These are phyloP conservation scores for Dipteronia sinensis DNA, from an alignment of 345 rosid species.

Conservation along the genomic window DNA sequence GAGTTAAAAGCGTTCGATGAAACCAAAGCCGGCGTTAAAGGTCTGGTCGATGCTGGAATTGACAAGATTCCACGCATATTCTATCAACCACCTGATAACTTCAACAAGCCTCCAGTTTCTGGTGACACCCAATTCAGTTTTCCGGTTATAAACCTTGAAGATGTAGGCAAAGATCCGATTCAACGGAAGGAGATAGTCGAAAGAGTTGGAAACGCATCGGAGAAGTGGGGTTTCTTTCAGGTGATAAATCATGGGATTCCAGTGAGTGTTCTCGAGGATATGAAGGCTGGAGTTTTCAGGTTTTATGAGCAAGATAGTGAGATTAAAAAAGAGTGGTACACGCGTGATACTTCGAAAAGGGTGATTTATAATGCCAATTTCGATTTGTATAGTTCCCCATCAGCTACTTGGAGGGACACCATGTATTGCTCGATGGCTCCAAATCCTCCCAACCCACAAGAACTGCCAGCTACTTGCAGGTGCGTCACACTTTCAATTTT, in stretches of 20 bases:
- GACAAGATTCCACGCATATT: constrained; percentile 38
- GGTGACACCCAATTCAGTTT: constrained; percentile 19
- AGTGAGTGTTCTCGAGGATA: constrained; percentile 23
- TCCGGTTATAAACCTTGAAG: constrained; percentile 45
- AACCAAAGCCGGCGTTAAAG: constrained; percentile 31
- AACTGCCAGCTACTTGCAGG: constrained; percentile 47
- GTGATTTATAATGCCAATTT: constrained; percentile 39
- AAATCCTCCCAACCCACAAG: constrained; percentile 36
- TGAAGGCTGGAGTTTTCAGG: constrained; percentile 23
- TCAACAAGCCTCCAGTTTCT: background rate
- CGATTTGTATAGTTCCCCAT: constrained; percentile 39
- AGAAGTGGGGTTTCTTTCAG: constrained; percentile 37
- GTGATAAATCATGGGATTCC: constrained; percentile 42
- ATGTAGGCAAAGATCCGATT: background rate
- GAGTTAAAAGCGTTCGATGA: constrained; percentile 31
- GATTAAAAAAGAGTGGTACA: constrained; percentile 25
- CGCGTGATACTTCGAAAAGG: constrained; percentile 19
- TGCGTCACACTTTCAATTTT: no score
- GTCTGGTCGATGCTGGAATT: constrained; percentile 24
- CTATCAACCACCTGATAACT: constrained; percentile 8
- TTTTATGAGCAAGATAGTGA: constrained; percentile 35
- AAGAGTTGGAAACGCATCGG: constrained; percentile 17
- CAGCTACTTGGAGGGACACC: constrained; percentile 51
- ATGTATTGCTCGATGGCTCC: constrained; percentile 38
- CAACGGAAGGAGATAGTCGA: constrained; percentile 1